Evolutionary conservation across 2,329 filamentous ascomycete species (phyloP).

Genomic region (Eurotiales sp.): DNA sequence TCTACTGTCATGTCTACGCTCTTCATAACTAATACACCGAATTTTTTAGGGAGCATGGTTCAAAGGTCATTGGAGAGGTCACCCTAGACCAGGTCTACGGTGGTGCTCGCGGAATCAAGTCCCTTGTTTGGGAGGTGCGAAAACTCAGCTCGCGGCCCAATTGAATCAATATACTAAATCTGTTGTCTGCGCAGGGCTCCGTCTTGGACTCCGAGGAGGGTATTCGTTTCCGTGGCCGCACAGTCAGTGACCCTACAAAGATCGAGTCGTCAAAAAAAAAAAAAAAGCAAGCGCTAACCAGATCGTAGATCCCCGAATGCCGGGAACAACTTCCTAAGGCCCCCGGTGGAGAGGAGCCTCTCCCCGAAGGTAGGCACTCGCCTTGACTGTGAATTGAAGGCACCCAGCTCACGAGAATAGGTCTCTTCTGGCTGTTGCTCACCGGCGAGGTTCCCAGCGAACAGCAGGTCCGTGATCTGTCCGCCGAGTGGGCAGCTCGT

Average conservation of each 20-base stretch:
- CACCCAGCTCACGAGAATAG: conserved; percentile 35
- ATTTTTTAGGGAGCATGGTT: conserved; percentile 73
- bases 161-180: not conserved
- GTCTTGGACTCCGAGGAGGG: conserved; percentile 98
- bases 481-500: conserved; percentile 97
- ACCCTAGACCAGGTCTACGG: conserved; percentile 99
- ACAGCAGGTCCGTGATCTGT: conserved; percentile 97
- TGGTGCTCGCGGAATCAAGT: conserved; percentile 98
- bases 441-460: conserved; percentile 96
- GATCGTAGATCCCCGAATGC: conserved; percentile 95
- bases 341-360: conserved; percentile 91
- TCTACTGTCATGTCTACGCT: not conserved
- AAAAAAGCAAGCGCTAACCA: conserved; percentile 22
- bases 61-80: conserved; percentile 94
- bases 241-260: conserved; percentile 46
- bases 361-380: conserved; percentile 71
- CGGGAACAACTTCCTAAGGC: conserved; percentile 97
- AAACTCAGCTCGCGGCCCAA: not conserved
- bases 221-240: conserved; percentile 99
- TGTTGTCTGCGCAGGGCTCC: conserved; percentile 57
- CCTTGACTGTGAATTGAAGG: not conserved
- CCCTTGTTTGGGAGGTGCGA: conserved; percentile 86
- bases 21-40: not conserved
- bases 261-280: not conserved
- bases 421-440: conserved; percentile 99